Evolutionary conservation across 176 grass and related monocot species (phyloP).

Genomic region (barley (Hordeum vulgare)): MorexV3_pseudomolecules_assembly NC_058518.1:515307797-515308296

Average conservation of each 20-base stretch:
- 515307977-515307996: neutral
- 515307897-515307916: slow-evolving; percentile 95
- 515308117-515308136: neutral
- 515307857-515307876: slow-evolving; percentile 94
- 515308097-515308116: neutral
- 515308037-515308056: neutral
- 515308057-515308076: neutral
- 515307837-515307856: slow-evolving; percentile 79
- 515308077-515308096: neutral
- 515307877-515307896: slow-evolving; percentile 98
- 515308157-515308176: slow-evolving; percentile 99
- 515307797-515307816: slow-evolving; percentile 83
- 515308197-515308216: slow-evolving; percentile 80
- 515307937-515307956: slow-evolving; percentile 91
- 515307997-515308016: neutral
- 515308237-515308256: slow-evolving; percentile 94
- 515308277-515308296: slow-evolving; percentile 77
- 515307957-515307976: slow-evolving; percentile 15
- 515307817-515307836: slow-evolving; percentile 93
- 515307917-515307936: slow-evolving; percentile 98
- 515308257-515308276: slow-evolving; percentile 81
- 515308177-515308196: slow-evolving; percentile 74
- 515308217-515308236: slow-evolving; percentile 97
- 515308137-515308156: neutral
- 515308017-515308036: neutral